Evolutionary conservation across 2,329 filamentous ascomycete genomes (phyloP), one percentile per base, ranked within the genome.

Genomic region (Aspergillus cejpii): DNA sequence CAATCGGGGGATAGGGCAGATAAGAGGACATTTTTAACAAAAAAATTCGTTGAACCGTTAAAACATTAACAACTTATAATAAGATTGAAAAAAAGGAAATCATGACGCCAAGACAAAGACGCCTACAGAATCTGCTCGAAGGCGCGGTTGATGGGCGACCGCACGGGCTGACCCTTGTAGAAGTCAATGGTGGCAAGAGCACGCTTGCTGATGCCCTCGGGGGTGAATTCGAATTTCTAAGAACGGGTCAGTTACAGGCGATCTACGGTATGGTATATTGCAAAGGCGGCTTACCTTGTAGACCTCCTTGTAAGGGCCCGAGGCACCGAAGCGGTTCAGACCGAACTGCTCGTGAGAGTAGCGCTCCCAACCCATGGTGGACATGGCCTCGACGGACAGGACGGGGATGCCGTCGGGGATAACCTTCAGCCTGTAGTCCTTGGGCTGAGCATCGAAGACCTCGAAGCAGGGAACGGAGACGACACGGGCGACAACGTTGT

Each of bases 341-440:
- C 92, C 92, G 65, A 98, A 98, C 77, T 98, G 92, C 82, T 98
- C 92, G 75, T 98, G 91, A 48, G 89, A 87, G 77, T 97, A 98
- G 72, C 91, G 86, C 81, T 97, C 90, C 92, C 92, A 98, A 60
- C 92, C 92, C 74, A 96, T 83, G 58, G 92, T 98, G 72, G 80
- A 85, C 87, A 95, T 94, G 69, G 89, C 90, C 79, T 98, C 92
- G 58, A 98, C 86, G 45, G 87, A 94, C 71, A 98, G 72, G 51
- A 89, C 81, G 57, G 92, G 91, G 67, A 96, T 91, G 57, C 90
- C 90, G 68, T 96, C 89, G 61, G 91, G 92, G 53, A 98, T 81
- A 56, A 95, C 86, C 57, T 83, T 85, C 59, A 98, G 84, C 69
- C 83, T 84, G 83, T 98, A 98, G 56, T 91, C 89, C 84, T 96